These are phyloP conservation scores for Candida tallmaniae DNA, from an alignment of 805 yeast genomes.

Conservation along the genomic window DNA sequence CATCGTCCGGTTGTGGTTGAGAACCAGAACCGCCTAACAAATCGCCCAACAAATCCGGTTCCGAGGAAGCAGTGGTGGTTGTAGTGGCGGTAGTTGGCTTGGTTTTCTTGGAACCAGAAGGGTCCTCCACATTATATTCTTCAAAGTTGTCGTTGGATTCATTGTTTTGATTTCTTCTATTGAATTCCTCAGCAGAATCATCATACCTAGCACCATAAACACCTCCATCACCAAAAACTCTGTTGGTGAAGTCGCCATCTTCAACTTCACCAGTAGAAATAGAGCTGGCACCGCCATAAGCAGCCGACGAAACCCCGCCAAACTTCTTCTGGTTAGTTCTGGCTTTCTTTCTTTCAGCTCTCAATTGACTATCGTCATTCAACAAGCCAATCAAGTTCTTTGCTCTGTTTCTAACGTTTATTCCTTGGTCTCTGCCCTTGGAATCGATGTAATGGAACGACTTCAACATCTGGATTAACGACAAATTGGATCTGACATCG, in stretches of 20 bases:
- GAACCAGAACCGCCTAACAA: slow-evolving; percentile 33
- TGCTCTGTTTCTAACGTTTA: slow-evolving; percentile 89
- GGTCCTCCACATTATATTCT: slow-evolving; percentile 50
- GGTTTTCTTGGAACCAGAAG: slow-evolving; percentile 16
- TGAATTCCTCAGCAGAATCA: slow-evolving; percentile 46
- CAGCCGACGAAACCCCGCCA: slow-evolving; percentile 62
- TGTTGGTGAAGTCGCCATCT: slow-evolving; percentile 46
- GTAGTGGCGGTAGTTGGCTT: slow-evolving; percentile 36
- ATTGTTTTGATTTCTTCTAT: slow-evolving; percentile 16
- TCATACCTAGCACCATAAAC: slow-evolving; percentile 64
- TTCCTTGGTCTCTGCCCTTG: slow-evolving; percentile 93
- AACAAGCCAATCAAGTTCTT: slow-evolving; percentile 68
- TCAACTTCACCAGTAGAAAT: slow-evolving; percentile 34
- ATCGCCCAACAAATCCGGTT: slow-evolving; percentile 48
- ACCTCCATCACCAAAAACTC: slow-evolving; percentile 71
- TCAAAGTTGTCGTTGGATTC: slow-evolving; percentile 42
- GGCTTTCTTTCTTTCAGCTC: slow-evolving; percentile 88
- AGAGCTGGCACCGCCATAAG: slow-evolving; percentile 48
- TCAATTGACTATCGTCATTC: slow-evolving; percentile 68
- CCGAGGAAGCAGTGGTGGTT: slow-evolving; percentile 31
- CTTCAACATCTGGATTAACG: slow-evolving; percentile 80
- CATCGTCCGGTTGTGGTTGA: slow-evolving; percentile 40
- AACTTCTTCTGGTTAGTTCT: slow-evolving; percentile 79
- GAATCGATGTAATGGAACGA: slow-evolving; percentile 92
- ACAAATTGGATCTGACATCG: slow-evolving; percentile 81